Base-by-base conservation (phyloP, 129 eudicot species). In the Centrapalus pauciflorus region DNA sequence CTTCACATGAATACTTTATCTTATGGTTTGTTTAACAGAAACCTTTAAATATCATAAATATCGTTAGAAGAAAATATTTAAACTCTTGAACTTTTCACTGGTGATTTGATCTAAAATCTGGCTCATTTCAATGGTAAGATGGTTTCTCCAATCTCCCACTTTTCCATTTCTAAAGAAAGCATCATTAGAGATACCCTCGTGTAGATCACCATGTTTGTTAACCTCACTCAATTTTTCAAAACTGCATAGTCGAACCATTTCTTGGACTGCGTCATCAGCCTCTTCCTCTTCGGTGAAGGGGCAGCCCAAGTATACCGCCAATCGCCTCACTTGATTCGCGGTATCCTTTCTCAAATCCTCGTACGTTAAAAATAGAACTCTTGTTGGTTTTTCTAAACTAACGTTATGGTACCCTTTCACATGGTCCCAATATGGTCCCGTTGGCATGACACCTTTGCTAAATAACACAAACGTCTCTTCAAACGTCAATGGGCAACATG, bases 301-400 rank as follows among this genome's bases (percentile, higher is more conserved):
- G 64, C 1, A 35, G 6, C 80, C 85, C 21, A 85, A 13, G 60
- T 79, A 85, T 38, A 72, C 67, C 1, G 82, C 84, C 33, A 81
- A 14, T 29, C 56, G 61, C 67, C 61, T 69, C 27, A 76, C 73
- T 1, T 63, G 17, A 25, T 27, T 27, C 5, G 1, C 20, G 6
- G 91, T 70, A 23, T 85, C 73, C 8, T 0, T 40, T 56, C 38
- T 76, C 50, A 85, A 28, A 17, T 81, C 80, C 71, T 85, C 87
- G 13, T 78, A 85, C 19, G 76, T 81, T 14, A 81, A 27, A 24
- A 85, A 79, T 0, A 78, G 9, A 51, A 81, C 27, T 0, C 14
- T 61, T 2, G 52, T 37, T 0, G 91, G 85, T 24, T 29, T 57
- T 57, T 81, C 74, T 38, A 61, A 16, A 30, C 82, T 81, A 7